Evolutionary conservation across 1,139 yeast genomes (phyloP).

Genomic region (Nematodospora anomalae): DNA sequence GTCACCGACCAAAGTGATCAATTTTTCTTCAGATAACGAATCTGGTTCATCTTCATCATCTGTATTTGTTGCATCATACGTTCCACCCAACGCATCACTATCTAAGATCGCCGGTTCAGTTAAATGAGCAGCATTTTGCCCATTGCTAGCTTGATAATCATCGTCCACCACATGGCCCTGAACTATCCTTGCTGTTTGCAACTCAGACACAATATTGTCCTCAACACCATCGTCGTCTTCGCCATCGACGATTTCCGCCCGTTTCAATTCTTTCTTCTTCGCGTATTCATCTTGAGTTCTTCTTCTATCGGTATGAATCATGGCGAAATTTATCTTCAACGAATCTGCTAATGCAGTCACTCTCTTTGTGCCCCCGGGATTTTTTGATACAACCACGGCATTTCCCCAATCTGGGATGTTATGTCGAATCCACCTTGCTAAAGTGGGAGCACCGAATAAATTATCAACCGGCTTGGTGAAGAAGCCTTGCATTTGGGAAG

Average conservation of each 20-base stretch:
- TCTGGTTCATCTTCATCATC: conserved; percentile 86
- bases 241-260: conserved; percentile 16
- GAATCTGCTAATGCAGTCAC: conserved; percentile 97
- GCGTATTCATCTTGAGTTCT: conserved; percentile 74
- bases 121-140: conserved; percentile 1
- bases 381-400: conserved; percentile 88
- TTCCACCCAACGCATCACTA: conserved; percentile 71
- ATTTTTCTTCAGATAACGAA: conserved; percentile 69
- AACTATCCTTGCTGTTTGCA: conserved; percentile 94
- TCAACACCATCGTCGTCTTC: conserved; percentile 39
- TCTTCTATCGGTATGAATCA: conserved; percentile 98
- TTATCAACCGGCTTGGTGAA: conserved; percentile 97
- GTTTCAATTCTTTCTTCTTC: conserved; percentile 37
- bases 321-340: conserved; percentile 92
- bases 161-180: conserved; percentile 98
- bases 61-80: conserved; percentile 71
- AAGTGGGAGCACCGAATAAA: conserved; percentile 92
- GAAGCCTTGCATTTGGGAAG: conserved; percentile 99
- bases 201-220: conserved; percentile 73
- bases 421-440: conserved; percentile 94
- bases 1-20: conserved; percentile 95
- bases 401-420: conserved; percentile 79
- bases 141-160: conserved; percentile 42
- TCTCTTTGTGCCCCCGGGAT: conserved; percentile 98
- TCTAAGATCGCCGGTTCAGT: conserved; percentile 17